phyloP scores from a whole-genome alignment of 2,329 filamentous ascomycete species.

The Arthrobotrys conoides region DNA sequence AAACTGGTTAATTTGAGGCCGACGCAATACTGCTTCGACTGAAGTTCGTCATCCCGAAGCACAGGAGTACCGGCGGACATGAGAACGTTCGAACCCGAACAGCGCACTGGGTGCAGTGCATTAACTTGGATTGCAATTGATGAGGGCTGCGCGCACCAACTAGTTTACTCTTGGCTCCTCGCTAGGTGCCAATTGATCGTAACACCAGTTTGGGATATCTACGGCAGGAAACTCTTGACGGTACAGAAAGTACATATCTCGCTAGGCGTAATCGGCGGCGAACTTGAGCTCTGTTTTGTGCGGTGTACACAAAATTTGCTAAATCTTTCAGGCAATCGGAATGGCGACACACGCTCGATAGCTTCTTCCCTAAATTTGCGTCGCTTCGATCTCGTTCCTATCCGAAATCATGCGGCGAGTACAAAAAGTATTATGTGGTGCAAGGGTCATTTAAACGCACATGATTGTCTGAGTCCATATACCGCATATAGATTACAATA shows the following conservation, averaged over 20 bases:
- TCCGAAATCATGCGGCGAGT: slow-evolving; percentile 41
- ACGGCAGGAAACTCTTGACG: neutral
- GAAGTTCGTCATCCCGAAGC: slow-evolving; percentile 12
- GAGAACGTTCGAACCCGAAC: neutral
- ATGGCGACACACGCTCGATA: neutral
- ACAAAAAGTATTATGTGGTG: slow-evolving; percentile 9
- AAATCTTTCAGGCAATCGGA: slow-evolving; percentile 6
- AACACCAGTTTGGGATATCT: neutral
- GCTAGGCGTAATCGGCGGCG: slow-evolving; percentile 28
- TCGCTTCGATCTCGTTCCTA: slow-evolving; percentile 17
- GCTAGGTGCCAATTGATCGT: neutral
- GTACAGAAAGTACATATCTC: slow-evolving; percentile 12
- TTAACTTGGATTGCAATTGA: no score
- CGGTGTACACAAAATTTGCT: neutral
- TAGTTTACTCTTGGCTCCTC: neutral
- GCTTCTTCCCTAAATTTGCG: neutral
- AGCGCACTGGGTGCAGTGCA: neutral
- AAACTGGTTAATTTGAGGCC: slow-evolving; percentile 20
- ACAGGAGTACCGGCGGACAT: neutral
- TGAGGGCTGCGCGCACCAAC: slow-evolving; percentile 3
- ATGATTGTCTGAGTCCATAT: slow-evolving; percentile 22
- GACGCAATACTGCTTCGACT: neutral
- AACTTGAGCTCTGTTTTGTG: slow-evolving; percentile 7
- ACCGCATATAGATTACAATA: slow-evolving; percentile 21
- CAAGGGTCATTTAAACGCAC: slow-evolving; percentile 28